A percentile compares a stretch with the other conserved stretches of the same genome.
phyloP scores from a whole-genome alignment of 2,329 filamentous ascomycete genomes.

The Cladophialophora bantiana region DNA sequence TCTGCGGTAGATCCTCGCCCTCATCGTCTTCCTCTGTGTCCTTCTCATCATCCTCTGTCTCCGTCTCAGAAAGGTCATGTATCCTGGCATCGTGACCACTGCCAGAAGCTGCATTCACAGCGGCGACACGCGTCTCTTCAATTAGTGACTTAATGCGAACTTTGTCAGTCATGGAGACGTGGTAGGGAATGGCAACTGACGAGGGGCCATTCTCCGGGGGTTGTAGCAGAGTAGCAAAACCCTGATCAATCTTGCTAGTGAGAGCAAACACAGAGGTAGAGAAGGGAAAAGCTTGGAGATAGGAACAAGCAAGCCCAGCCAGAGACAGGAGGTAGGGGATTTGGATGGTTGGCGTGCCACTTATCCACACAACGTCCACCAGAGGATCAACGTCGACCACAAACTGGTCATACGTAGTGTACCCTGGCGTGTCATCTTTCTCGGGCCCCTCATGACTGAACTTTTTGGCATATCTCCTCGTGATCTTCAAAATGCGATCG shows the following conservation, averaged over 20 bases:
- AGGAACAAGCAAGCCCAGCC: constrained; percentile 74
- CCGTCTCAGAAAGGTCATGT: constrained; percentile 29
- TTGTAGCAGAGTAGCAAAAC: constrained; percentile 76
- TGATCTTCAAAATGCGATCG: constrained; percentile 58
- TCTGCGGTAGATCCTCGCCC: constrained; percentile 11
- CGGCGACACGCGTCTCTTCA: constrained; percentile 37
- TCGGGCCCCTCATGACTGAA: constrained; percentile 45
- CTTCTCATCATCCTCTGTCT: constrained; percentile 33
- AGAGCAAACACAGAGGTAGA: constrained; percentile 73
- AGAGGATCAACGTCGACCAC: constrained; percentile 76
- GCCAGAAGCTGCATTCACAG: constrained; percentile 35
- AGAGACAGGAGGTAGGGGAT: constrained; percentile 83
- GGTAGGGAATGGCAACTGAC: constrained; percentile 65
- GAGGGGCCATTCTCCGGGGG: constrained; percentile 62
- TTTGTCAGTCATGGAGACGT: constrained; percentile 78
- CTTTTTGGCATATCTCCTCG: constrained; percentile 61
- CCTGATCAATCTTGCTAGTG: constrained; percentile 80
- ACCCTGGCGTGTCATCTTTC: constrained; percentile 57
- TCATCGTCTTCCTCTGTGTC: constrained; percentile 22
- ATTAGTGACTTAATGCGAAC: constrained; percentile 68
- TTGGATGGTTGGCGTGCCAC: constrained; percentile 81
- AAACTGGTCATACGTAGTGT: constrained; percentile 71
- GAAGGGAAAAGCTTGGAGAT: constrained; percentile 74
- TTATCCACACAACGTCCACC: constrained; percentile 84
- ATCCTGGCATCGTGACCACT: constrained; percentile 26